phyloP scores from a whole-genome alignment of 345 rosid genomes.

The Syzygium aromaticum region DNA sequence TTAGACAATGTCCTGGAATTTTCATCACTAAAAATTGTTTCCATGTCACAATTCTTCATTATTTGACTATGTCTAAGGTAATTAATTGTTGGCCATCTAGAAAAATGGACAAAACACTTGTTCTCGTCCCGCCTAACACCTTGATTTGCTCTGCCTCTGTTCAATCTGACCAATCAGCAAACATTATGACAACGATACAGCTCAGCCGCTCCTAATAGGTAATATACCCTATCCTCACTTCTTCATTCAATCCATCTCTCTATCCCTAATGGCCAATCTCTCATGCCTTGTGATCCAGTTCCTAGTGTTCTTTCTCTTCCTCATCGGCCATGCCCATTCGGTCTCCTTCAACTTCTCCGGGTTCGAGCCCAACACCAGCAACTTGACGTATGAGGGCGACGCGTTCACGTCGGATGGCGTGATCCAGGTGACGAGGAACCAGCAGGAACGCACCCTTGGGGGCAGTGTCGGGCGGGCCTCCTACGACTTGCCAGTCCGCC shows the following conservation, averaged over 20 bases:
- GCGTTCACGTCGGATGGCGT: conserved; percentile 10
- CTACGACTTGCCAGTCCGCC: conserved; percentile 17
- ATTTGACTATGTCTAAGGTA: background rate
- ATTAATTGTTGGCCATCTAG: background rate
- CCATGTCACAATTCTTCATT: background rate
- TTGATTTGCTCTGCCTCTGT: background rate
- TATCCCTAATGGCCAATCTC: background rate
- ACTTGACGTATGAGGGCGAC: conserved; percentile 29
- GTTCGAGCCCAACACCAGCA: conserved; percentile 16
- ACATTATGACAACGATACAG: background rate
- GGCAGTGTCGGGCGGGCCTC: conserved; percentile 42
- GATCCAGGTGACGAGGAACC: conserved; percentile 35
- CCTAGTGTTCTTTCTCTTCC: background rate
- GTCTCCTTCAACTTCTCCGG: conserved; percentile 27
- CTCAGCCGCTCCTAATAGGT: background rate
- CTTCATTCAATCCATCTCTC: background rate
- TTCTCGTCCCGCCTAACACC: too few species aligned
- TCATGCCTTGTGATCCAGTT: conserved; percentile 5
- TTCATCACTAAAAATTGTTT: background rate
- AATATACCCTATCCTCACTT: background rate
- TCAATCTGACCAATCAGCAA: background rate
- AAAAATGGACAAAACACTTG: too few species aligned
- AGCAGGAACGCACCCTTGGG: conserved; percentile 1
- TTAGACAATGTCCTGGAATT: background rate
- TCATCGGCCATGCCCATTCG: conserved; percentile 12